Evolutionary conservation across 176 grass and related monocot species (phyloP).

Genomic region (Melocanna baccifera): DNA sequence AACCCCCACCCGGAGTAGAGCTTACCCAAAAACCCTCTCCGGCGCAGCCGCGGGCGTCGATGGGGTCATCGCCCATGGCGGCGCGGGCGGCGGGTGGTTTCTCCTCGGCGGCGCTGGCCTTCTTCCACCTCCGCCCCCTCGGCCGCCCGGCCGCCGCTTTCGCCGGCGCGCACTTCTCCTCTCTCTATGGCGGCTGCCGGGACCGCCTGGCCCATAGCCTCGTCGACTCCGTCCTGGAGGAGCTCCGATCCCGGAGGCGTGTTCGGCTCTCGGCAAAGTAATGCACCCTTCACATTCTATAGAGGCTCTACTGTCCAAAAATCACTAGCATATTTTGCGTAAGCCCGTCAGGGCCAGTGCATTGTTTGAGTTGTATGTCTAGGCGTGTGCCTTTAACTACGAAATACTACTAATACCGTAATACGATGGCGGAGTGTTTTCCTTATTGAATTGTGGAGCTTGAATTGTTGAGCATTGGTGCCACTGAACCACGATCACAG

Average conservation of each 20-base stretch:
- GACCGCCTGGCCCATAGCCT: conserved; percentile 42
- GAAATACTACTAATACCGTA: background rate
- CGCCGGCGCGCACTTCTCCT: conserved; percentile 18
- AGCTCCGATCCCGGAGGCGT: conserved; percentile 50
- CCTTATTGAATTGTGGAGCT: background rate
- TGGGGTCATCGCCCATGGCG: conserved; percentile 50
- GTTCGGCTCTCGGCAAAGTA: conserved; percentile 59
- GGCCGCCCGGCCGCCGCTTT: background rate
- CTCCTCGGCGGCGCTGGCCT: conserved; percentile 44
- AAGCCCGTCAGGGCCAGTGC: background rate
- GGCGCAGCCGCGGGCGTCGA: background rate
- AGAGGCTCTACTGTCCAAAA: background rate
- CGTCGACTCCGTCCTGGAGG: conserved; percentile 60
- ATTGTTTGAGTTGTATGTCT: background rate
- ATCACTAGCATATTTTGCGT: background rate
- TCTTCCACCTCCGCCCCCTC: conserved; percentile 46
- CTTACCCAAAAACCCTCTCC: background rate
- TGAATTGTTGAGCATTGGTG: background rate
- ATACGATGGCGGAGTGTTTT: background rate
- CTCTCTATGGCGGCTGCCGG: conserved; percentile 9
- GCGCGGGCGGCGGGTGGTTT: conserved; percentile 45
- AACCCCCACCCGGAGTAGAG: background rate
- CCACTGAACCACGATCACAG: background rate
- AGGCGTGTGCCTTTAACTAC: background rate
- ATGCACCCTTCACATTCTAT: background rate